Evolutionary conservation across 2,329 filamentous ascomycete genomes (phyloP).

Genomic region (Polytolypa hystricis): DNA sequence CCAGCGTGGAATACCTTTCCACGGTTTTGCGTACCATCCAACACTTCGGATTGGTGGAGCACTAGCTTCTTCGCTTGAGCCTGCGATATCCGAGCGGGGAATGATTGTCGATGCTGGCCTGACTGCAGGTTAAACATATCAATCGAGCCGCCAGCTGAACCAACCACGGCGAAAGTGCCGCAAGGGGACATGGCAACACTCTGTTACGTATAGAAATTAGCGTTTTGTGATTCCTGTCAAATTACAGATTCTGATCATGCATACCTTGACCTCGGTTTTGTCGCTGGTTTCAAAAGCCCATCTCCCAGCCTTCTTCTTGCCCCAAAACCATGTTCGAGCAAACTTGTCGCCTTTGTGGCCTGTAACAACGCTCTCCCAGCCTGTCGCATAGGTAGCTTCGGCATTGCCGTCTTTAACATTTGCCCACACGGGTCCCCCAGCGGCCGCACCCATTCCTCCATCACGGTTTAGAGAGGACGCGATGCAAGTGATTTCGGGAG

Average conservation of each 20-base stretch:
- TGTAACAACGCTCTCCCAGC: slow-evolving; percentile 95
- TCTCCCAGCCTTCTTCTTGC: slow-evolving; percentile 78
- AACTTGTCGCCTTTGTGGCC: slow-evolving; percentile 76
- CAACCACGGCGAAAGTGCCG: slow-evolving; percentile 85
- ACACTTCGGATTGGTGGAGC: slow-evolving; percentile 46
- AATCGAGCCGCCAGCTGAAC: slow-evolving; percentile 69
- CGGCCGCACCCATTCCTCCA: slow-evolving; percentile 78
- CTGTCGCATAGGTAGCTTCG: slow-evolving; percentile 67
- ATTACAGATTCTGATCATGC: too few species aligned
- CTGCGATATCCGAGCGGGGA: slow-evolving; percentile 67
- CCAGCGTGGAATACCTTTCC: slow-evolving; percentile 35
- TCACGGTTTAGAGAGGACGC: slow-evolving; percentile 88
- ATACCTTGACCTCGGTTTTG: slow-evolving; percentile 56
- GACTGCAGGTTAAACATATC: slow-evolving; percentile 98
- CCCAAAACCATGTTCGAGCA: slow-evolving; percentile 97
- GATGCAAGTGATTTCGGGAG: slow-evolving; percentile 82
- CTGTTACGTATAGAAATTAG: slow-evolving; percentile 33
- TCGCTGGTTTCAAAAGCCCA: slow-evolving; percentile 89
- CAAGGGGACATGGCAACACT: slow-evolving; percentile 84
- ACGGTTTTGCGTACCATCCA: slow-evolving; percentile 42
- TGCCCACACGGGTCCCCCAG: slow-evolving; percentile 73
- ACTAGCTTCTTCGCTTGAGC: slow-evolving; percentile 68
- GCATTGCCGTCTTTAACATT: slow-evolving; percentile 57
- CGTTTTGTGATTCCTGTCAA: too few species aligned
- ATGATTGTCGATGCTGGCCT: slow-evolving; percentile 74